phyloP scores from a whole-genome alignment of 1,284 basidiomycete species.

The Phellopilus nigrolimitatus region DNA sequence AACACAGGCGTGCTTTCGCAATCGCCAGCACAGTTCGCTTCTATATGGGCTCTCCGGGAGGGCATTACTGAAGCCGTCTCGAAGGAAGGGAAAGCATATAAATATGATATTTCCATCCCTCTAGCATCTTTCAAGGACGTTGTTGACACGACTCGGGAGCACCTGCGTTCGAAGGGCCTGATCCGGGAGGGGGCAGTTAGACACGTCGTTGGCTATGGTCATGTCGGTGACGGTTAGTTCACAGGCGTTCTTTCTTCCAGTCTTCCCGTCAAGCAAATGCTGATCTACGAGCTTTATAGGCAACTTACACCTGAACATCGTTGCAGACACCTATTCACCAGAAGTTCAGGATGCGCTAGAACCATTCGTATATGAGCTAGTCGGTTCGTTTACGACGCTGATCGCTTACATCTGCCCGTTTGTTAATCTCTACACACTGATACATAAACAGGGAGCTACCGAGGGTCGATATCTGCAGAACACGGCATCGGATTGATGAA shows the following conservation, averaged over 20 bases:
- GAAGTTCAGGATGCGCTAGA: conserved; percentile 88
- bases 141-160: conserved; percentile 77
- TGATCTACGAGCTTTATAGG: conserved; percentile 40
- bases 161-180: conserved; percentile 70
- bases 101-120: conserved; percentile 96
- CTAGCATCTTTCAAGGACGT: conserved; percentile 86
- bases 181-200: conserved; percentile 70
- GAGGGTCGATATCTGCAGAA: conserved; percentile 94
- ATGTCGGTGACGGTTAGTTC: conserved; percentile 98
- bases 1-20: conserved; percentile 93
- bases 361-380: conserved; percentile 94
- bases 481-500: conserved; percentile 97
- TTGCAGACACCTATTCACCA: conserved; percentile 79
- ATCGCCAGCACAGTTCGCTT: conserved; percentile 84
- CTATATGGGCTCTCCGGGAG: conserved; percentile 94
- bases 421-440: neutral
- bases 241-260: no score
- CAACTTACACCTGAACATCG: conserved; percentile 92
- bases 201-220: conserved; percentile 89
- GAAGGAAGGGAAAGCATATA: conserved; percentile 95
- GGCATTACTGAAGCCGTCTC: conserved; percentile 90
- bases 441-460: conserved; percentile 47
- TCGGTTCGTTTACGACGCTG: conserved; percentile 58
- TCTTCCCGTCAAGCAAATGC: neutral
- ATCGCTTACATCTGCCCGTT: neutral